Evolutionary conservation across 192 early-diverging fungal genomes (phyloP).

Genomic region (Coemansia sp.): DNA sequence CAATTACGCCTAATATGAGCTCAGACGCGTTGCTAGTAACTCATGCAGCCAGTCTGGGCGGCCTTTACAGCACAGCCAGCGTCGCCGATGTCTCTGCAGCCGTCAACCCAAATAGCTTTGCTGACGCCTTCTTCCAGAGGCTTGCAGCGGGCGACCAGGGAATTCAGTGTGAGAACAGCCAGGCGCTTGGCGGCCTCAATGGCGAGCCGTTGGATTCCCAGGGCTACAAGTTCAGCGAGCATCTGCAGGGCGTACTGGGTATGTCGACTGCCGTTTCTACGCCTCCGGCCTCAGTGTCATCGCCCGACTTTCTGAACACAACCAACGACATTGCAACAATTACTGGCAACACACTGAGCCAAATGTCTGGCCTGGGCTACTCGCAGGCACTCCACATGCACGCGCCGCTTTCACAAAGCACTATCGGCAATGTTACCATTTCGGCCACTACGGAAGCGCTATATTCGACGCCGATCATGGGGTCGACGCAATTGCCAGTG

Average conservation of each 20-base stretch:
- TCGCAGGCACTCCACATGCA: slow-evolving; percentile 8
- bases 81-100: neutral
- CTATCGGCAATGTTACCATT: slow-evolving; percentile 5
- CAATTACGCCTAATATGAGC: slow-evolving; percentile 31
- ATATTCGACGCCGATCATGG: slow-evolving; percentile 32
- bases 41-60: slow-evolving; percentile 4
- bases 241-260: slow-evolving; percentile 11
- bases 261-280: slow-evolving; percentile 9
- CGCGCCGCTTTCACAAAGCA: slow-evolving; percentile 9
- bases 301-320: slow-evolving; percentile 11
- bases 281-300: slow-evolving; percentile 7
- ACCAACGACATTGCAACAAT: slow-evolving; percentile 12
- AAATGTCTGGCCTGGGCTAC: slow-evolving; percentile 10
- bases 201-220: slow-evolving; percentile 8
- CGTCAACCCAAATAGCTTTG: neutral
- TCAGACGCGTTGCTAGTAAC: slow-evolving; percentile 16
- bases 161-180: neutral
- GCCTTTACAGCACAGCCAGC: slow-evolving; percentile 5
- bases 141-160: neutral
- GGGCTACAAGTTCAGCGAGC: slow-evolving; percentile 7
- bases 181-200: neutral
- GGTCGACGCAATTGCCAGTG: slow-evolving; percentile 20
- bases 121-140: neutral
- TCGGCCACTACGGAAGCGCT: slow-evolving; percentile 2
- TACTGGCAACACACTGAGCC: neutral